Evolutionary conservation across 2,329 filamentous ascomycete genomes (phyloP).

Genomic region (Arthrobotrys iridis): DNA sequence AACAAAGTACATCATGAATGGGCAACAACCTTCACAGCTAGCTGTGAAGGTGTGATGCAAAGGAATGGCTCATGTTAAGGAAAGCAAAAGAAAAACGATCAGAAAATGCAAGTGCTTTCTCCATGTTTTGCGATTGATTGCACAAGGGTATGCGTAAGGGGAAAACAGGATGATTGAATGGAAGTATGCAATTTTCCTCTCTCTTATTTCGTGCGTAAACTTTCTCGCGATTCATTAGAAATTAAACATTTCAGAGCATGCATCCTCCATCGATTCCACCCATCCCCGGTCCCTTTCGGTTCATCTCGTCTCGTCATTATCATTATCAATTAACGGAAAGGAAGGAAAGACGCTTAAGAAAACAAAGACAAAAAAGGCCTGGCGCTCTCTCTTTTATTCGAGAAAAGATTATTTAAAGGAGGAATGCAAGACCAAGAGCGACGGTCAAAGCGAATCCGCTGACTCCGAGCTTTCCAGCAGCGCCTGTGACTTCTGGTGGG

Average conservation of each 20-base stretch:
- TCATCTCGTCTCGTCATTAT: constrained; percentile 42
- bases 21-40: no score
- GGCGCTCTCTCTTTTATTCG: neutral
- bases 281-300: neutral
- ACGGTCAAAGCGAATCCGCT: constrained; percentile 46
- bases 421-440: constrained; percentile 46
- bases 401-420: constrained; percentile 19
- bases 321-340: constrained; percentile 31
- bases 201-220: neutral
- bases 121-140: no score
- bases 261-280: neutral
- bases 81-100: no score
- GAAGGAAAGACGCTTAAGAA: neutral
- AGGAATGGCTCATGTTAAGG: no score
- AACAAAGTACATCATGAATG: neutral
- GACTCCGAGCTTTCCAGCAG: constrained; percentile 45
- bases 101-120: no score
- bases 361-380: neutral
- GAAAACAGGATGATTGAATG: neutral
- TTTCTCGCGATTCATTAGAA: constrained; percentile 31
- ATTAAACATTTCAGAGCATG: constrained; percentile 32
- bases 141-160: no score
- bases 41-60: no score
- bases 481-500: constrained; percentile 42
- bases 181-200: neutral